Percentiles rank a stretch among this genome's conserved stretches.
These are phyloP conservation scores for Euphrasia confusa DNA, from an alignment of 257 asterid species.

Conservation along the genomic window DNA sequence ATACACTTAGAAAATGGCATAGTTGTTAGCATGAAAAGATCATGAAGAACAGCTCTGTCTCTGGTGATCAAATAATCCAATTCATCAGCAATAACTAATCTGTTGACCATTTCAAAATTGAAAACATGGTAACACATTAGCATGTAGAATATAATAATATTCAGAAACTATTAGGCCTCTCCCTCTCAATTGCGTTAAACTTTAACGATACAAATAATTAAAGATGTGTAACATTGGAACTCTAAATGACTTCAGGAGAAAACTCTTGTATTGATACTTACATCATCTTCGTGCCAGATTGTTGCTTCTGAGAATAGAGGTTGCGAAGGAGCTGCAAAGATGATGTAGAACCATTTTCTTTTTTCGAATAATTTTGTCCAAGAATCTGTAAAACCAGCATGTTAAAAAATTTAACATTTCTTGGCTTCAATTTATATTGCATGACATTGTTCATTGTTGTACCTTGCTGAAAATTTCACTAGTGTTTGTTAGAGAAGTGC, in stretches of 20 bases:
- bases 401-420: constrained; percentile 20
- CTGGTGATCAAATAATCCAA: constrained; percentile 89
- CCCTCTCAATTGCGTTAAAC: constrained; percentile 14
- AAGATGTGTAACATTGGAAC: constrained; percentile 14
- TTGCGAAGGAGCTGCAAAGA: constrained; percentile 63
- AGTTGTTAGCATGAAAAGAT: constrained; percentile 87
- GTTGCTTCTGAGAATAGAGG: constrained; percentile 55
- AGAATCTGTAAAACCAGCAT: constrained; percentile 44
- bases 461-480: constrained; percentile 88
- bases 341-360: constrained; percentile 30
- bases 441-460: constrained; percentile 20
- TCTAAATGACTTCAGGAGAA: background rate
- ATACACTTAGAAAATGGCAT: constrained; percentile 88
- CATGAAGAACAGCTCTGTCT: constrained; percentile 84
- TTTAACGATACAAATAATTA: constrained; percentile 1
- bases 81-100: constrained; percentile 85
- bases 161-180: background rate
- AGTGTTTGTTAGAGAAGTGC: constrained; percentile 72
- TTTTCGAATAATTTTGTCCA: constrained; percentile 36
- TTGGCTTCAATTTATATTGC: constrained; percentile 16
- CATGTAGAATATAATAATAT: background rate
- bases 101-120: constrained; percentile 30
- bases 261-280: constrained; percentile 33
- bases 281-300: constrained; percentile 59
- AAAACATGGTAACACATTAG: constrained; percentile 1